These are phyloP conservation scores for Penicillium sp. DNA, from an alignment of 2,329 filamentous ascomycete species.

Conservation along the genomic window DNA sequence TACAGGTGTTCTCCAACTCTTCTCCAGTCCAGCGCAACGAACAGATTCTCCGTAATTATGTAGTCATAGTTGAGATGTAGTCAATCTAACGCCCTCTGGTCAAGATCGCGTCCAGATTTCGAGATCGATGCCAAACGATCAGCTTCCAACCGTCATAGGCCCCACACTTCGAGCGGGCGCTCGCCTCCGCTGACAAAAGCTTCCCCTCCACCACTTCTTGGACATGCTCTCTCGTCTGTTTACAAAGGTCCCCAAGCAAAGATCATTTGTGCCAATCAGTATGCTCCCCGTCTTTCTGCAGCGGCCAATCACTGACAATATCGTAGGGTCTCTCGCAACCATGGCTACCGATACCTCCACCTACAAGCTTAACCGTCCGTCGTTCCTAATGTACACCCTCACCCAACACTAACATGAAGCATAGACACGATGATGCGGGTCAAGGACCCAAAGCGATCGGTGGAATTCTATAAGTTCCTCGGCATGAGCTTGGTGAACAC, in stretches of 20 bases:
- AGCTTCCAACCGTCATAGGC: constrained; percentile 11
- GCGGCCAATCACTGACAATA: constrained; percentile 15
- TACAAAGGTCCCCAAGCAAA: constrained; percentile 26
- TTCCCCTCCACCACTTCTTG: constrained; percentile 8
- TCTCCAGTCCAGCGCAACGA: no score
- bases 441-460: constrained; percentile 85
- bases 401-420: constrained; percentile 16
- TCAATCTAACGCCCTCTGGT: background rate
- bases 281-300: constrained; percentile 13
- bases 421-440: constrained; percentile 74
- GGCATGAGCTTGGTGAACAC: constrained; percentile 84
- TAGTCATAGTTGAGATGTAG: no score
- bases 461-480: constrained; percentile 93
- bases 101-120: background rate
- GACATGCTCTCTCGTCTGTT: constrained; percentile 29
- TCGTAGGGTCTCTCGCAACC: constrained; percentile 45
- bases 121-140: background rate
- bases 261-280: constrained; percentile 16
- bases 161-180: constrained; percentile 5
- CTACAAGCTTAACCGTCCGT: constrained; percentile 67
- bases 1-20: no score
- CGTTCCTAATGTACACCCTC: no score
- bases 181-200: constrained; percentile 21
- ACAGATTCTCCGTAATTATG: no score
- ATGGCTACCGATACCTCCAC: constrained; percentile 60